phyloP scores from a whole-genome alignment of 2,329 filamentous ascomycete species.

The Colletotrichum cuscutae region DNA sequence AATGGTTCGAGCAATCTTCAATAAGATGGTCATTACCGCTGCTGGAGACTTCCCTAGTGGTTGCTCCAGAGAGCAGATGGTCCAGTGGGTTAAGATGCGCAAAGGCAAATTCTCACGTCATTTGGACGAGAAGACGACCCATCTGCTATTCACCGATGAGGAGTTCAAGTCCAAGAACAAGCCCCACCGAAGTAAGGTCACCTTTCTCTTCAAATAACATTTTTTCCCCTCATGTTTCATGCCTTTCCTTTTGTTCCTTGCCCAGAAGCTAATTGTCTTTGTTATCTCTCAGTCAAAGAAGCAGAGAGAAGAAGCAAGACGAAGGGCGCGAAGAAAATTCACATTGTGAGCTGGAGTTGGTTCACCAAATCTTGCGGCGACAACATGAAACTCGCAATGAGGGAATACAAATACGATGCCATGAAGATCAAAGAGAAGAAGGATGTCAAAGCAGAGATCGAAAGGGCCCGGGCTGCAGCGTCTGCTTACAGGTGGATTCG shows the following conservation, averaged over 20 bases:
- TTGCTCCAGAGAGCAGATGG: constrained; percentile 53
- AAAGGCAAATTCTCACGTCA: constrained; percentile 66
- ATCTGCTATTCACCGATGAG: constrained; percentile 74
- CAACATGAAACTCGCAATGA: constrained; percentile 42
- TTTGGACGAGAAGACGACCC: constrained; percentile 70
- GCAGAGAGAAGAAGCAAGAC: constrained; percentile 41
- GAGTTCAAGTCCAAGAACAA: constrained; percentile 60
- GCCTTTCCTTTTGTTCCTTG: background rate
- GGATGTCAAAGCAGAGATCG: constrained; percentile 42
- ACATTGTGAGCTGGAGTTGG: constrained; percentile 63
- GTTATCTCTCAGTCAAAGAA: constrained; percentile 46
- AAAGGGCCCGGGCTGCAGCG: constrained; percentile 49
- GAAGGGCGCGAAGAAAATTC: constrained; percentile 43
- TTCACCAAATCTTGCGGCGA: constrained; percentile 57
- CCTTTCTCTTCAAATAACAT: background rate
- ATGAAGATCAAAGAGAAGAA: constrained; percentile 42
- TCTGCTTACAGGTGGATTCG: constrained; percentile 57
- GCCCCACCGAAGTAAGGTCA: constrained; percentile 25
- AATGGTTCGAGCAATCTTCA: constrained; percentile 56
- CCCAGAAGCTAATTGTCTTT: background rate
- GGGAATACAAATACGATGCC: constrained; percentile 52
- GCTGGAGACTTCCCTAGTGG: constrained; percentile 62
- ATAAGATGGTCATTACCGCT: constrained; percentile 62
- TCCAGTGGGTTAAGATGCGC: constrained; percentile 72
- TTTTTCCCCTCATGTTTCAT: background rate